Percentiles rank a stretch among this genome's conserved stretches.
These are phyloP conservation scores for Leishmania arabica DNA, from an alignment of 208 protist species.

Conservation along the genomic window DNA sequence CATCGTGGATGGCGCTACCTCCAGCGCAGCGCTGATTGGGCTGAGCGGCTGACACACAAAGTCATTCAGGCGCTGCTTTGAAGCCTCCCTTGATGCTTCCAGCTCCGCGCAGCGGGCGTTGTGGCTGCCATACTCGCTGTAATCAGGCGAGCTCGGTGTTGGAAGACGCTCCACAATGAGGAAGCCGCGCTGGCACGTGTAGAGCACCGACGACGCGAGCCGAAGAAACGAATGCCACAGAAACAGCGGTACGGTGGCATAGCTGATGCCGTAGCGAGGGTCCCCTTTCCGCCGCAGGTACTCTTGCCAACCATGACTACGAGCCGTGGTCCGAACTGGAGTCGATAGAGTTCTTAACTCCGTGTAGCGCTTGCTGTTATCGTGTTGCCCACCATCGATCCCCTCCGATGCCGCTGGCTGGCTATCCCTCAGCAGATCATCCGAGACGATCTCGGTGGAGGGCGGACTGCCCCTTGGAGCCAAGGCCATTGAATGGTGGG, in stretches of 20 bases:
- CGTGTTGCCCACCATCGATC: background rate
- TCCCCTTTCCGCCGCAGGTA: conserved; percentile 40
- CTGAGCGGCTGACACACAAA: background rate
- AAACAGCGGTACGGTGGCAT: conserved; percentile 41
- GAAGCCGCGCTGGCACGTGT: conserved; percentile 44
- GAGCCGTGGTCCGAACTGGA: background rate
- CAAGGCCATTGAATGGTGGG: conserved; percentile 1
- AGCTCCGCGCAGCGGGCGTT: background rate
- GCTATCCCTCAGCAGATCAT: background rate
- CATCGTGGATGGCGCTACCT: no score
- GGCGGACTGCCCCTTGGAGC: background rate
- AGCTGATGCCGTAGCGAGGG: conserved; percentile 46
- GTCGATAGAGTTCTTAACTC: background rate
- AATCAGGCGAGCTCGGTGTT: background rate
- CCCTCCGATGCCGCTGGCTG: background rate
- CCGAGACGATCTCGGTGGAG: background rate
- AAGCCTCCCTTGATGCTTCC: background rate
- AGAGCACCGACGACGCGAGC: conserved; percentile 40
- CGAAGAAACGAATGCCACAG: conserved; percentile 33
- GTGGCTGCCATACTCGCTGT: background rate
- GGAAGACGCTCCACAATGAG: conserved; percentile 40
- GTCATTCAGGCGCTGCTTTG: background rate
- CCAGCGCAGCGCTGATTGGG: background rate
- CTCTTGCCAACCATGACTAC: conserved; percentile 29
- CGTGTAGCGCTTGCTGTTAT: background rate